Percentiles rank a stretch among this genome's conserved stretches.
Evolutionary conservation across 768 basidiomycete genomes (phyloP).

Genomic region (Amanita subjunquillea): DNA sequence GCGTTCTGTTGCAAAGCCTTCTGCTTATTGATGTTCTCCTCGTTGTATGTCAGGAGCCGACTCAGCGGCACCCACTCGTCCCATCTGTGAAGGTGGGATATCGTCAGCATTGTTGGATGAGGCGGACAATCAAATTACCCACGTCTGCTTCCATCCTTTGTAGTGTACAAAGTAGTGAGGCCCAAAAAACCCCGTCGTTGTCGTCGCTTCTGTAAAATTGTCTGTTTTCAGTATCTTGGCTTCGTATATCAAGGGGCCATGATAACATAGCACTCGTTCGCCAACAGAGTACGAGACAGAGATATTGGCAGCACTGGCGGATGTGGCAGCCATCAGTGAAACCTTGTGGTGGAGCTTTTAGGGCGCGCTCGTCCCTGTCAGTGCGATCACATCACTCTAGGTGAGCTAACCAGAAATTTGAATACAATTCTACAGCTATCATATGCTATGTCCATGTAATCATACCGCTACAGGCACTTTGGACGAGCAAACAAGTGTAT

Average conservation of each 20-base stretch:
- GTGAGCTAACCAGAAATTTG: background rate
- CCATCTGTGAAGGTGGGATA: slow-evolving; percentile 45
- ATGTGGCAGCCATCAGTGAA: slow-evolving; percentile 10
- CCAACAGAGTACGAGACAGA: slow-evolving; percentile 35
- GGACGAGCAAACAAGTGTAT: background rate
- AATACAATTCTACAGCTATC: background rate
- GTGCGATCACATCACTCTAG: background rate
- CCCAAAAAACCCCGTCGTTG: slow-evolving; percentile 51
- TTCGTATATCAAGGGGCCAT: slow-evolving; percentile 93
- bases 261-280: slow-evolving; percentile 88
- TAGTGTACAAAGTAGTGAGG: slow-evolving; percentile 95
- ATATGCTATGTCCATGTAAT: background rate
- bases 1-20: slow-evolving; percentile 43
- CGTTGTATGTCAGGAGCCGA: slow-evolving; percentile 79
- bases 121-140: slow-evolving; percentile 16
- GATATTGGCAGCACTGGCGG: slow-evolving; percentile 9
- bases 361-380: background rate
- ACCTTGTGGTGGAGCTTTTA: background rate
- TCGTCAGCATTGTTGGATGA: background rate
- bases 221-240: slow-evolving; percentile 77
- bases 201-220: slow-evolving; percentile 52
- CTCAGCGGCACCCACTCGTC: slow-evolving; percentile 90
- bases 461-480: background rate
- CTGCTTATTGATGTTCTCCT: slow-evolving; percentile 69
- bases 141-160: slow-evolving; percentile 99